Conservation (phyloP, 2,329 filamentous ascomycete genomes). For the Xylaria hypoxylon region DNA sequence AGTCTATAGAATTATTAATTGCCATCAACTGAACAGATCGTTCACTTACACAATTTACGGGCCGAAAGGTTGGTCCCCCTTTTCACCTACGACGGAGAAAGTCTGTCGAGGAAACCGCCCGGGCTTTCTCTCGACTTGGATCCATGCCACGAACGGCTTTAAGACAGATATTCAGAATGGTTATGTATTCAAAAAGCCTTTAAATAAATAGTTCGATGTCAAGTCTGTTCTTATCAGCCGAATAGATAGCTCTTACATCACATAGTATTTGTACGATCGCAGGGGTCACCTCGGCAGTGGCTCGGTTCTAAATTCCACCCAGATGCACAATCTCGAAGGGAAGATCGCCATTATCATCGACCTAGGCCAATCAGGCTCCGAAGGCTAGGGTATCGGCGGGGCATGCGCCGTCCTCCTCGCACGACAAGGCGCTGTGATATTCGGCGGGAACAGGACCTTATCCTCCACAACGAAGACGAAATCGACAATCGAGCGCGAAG, state of each 20-base stretch:
- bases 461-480: constrained; percentile 19
- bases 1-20: no score
- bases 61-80: background rate
- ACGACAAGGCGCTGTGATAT: constrained; percentile 29
- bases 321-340: constrained; percentile 27
- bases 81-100: constrained; percentile 5
- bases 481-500: constrained; percentile 26
- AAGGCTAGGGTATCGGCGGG: constrained; percentile 33
- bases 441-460: constrained; percentile 30
- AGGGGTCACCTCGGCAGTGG: background rate
- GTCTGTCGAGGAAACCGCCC: background rate
- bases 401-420: constrained; percentile 30
- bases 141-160: background rate
- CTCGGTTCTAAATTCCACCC: no score
- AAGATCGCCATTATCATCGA: constrained; percentile 31
- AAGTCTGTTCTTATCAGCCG: background rate
- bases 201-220: background rate
- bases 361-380: constrained; percentile 22
- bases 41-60: no score
- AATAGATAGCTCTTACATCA: background rate
- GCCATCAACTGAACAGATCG: background rate
- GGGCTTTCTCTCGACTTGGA: constrained; percentile 16
- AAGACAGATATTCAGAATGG: background rate
- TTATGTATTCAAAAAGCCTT: background rate
- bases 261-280: background rate